Conservation (phyloP, 2,329 filamentous ascomycete species). For the Clonostachys solani region DNA sequence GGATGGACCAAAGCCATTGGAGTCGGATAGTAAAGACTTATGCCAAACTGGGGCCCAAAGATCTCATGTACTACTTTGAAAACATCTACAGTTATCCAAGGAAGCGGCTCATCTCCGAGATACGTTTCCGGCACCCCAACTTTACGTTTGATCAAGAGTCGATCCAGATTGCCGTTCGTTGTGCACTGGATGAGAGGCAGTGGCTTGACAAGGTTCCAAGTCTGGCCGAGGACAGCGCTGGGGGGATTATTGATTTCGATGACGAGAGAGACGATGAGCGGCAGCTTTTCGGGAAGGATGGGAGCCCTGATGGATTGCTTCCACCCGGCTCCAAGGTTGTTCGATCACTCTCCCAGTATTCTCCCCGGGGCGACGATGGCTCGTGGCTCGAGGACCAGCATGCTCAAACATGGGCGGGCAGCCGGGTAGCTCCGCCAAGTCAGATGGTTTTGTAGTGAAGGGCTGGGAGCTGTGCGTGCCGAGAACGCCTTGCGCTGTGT, state of each 20-base stretch:
- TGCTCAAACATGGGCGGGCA: background rate
- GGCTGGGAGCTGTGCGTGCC: too few species aligned
- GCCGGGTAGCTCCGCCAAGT: background rate
- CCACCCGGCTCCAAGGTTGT: constrained; percentile 19
- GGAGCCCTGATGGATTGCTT: constrained; percentile 27
- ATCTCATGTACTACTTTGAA: constrained; percentile 44
- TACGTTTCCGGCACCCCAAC: constrained; percentile 30
- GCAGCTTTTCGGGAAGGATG: constrained; percentile 22
- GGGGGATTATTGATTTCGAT: constrained; percentile 36
- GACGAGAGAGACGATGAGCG: constrained; percentile 27
- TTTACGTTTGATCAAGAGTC: constrained; percentile 42
- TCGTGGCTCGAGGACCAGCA: constrained; percentile 19
- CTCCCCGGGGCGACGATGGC: constrained; percentile 34
- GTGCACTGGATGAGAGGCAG: constrained; percentile 29
- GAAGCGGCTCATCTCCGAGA: constrained; percentile 34
- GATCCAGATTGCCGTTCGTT: constrained; percentile 30
- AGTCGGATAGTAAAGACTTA: constrained; percentile 36
- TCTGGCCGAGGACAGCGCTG: constrained; percentile 23
- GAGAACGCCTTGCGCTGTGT: too few species aligned
- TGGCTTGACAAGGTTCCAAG: constrained; percentile 22
- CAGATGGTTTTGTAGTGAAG: too few species aligned
- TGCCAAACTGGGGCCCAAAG: constrained; percentile 43
- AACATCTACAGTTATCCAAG: constrained; percentile 40
- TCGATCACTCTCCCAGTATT: constrained; percentile 26
- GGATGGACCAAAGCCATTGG: constrained; percentile 29